Base-by-base conservation (phyloP, 2,329 filamentous ascomycete genomes). In the Paraconiothyrium brasiliense region DNA sequence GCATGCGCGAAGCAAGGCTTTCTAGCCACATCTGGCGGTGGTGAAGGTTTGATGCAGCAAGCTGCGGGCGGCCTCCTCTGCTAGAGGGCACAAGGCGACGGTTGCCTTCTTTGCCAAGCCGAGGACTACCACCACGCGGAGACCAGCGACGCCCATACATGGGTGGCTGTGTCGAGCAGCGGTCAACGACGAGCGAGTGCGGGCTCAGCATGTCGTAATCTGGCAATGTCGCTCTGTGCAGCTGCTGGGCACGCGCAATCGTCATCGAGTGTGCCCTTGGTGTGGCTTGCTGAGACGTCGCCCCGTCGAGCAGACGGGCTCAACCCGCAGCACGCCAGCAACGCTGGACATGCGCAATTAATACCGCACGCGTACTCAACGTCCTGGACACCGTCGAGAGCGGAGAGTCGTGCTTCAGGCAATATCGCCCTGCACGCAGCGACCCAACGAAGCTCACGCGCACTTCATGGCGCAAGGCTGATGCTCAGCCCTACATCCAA, bases 41-140 rank as follows among this genome's bases (percentile, higher is more conserved):
- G 20, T 60, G 56, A 57, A 59, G 50, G 51, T 34, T 58, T 22
- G 41, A 54, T 44, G 39, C 44, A 43, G 60, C 49, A 54, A 39
- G 41, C 43, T 56, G 64, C 48, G 64, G 64, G 68, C 67, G 68
- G 68, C 70, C 65, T 68, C 68, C 59, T 8, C 61, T 59, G 54
- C 39, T n/a, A 63, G 59, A 60, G 63, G 57, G 63, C 58, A 64
- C 58, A 63, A 67, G 66, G 66, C 60, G 58, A 57, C 4, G 55
- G 22, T 66, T 65, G 64, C 64, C 62, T 65, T 62, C 34, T 64
- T 47, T 65, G 62, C 67, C 63, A 67, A 66, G 65, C 58, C n/a
- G 57, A 58, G 24, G 22, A 57, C 54, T 54, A 39, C 56, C 10
- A 41, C 47, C 22, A 55, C 44, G 24, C 32, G 43, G 30, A 32